Evolutionary conservation across 2,329 filamentous ascomycete genomes (phyloP).

Genomic region (Salinomyces thailandicus): DNA sequence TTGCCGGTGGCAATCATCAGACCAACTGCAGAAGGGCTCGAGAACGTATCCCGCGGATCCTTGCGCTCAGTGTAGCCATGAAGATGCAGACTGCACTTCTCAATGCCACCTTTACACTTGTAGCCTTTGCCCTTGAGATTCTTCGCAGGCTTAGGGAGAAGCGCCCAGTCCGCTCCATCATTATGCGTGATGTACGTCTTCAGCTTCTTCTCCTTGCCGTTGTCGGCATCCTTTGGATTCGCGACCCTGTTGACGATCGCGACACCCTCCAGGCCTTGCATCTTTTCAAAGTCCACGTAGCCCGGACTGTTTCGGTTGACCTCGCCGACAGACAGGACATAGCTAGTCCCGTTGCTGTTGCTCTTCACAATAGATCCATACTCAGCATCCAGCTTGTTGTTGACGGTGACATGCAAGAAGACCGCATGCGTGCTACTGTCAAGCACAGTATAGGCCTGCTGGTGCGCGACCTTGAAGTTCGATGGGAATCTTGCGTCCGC

Average conservation of each 20-base stretch:
- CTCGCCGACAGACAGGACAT: constrained; percentile 67
- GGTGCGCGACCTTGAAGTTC: constrained; percentile 68
- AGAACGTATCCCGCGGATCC: constrained; percentile 76
- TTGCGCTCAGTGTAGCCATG: constrained; percentile 89
- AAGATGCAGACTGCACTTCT: constrained; percentile 76
- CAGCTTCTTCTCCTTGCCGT: constrained; percentile 62
- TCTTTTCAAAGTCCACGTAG: constrained; percentile 94
- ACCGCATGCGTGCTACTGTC: constrained; percentile 91
- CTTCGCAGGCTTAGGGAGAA: constrained; percentile 59
- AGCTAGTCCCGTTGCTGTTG: constrained; percentile 95
- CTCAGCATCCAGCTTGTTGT: constrained; percentile 51
- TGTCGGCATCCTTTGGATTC: constrained; percentile 56
- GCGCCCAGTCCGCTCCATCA: constrained; percentile 80
- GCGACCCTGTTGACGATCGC: constrained; percentile 74
- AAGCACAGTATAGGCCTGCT: constrained; percentile 81
- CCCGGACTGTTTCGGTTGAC: constrained; percentile 70
- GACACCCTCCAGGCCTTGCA: constrained; percentile 83
- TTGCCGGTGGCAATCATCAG: constrained; percentile 88
- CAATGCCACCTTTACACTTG: constrained; percentile 51
- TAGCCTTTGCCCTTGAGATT: constrained; percentile 59
- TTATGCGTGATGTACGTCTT: constrained; percentile 94
- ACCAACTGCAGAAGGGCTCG: constrained; percentile 77
- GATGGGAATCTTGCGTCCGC: constrained; percentile 76
- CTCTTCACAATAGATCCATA: constrained; percentile 92
- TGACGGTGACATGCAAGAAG: constrained; percentile 84